Evolutionary conservation across 805 yeast genomes (phyloP), one percentile per base, ranked within the genome.

Genomic region (Saturnispora gosingensis): DNA sequence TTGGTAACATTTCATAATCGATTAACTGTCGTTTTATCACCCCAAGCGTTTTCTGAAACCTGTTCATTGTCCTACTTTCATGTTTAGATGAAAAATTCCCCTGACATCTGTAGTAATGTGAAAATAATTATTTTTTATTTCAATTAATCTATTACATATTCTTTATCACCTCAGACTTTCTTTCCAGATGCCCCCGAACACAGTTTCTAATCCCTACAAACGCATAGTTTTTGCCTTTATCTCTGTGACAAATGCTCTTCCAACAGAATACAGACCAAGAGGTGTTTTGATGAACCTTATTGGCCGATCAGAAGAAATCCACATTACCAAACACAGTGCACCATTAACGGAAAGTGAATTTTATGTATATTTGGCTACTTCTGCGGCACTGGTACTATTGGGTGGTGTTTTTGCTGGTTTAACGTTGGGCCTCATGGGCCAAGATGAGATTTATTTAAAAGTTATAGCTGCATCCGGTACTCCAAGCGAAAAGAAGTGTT

Each of bases 391-490:
- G 24, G 95, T 87, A 1, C 61, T 88, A 35, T 72, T 85, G 4
- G 96, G 96, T 53, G 96, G 96, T 58, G 82, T 85, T n/a, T 88
- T 88, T 73, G 95, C 96, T 5, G 96, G 95, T 7, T 74, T 91
- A 43, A 93, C 99, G n/a, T 72, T 91, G 46, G 98, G 93, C 2
- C 76, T 91, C 10, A 91, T 91, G 99, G 98, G 98, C 58, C 98
- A 91, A 67, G 98, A 91, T 67, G 98, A 91, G 67, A 91, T 91
- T 24, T 88, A 90, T 61, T 74, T 91, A 55, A 91, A 88, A 67
- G 99, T 91, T 11, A 84, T 91, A 55, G 82, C 89, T 50, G 80
- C 85, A 45, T 80, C 89, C n/a, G 98, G 99, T n/a, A 82, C 83
- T 13, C 66, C 74, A 1, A 58, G 63, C 5, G 97, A 91, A 65